These are phyloP conservation scores for Euptelea pleiosperma DNA, from an alignment of 164 flowering plant species.

Conservation along the genomic window DNA sequence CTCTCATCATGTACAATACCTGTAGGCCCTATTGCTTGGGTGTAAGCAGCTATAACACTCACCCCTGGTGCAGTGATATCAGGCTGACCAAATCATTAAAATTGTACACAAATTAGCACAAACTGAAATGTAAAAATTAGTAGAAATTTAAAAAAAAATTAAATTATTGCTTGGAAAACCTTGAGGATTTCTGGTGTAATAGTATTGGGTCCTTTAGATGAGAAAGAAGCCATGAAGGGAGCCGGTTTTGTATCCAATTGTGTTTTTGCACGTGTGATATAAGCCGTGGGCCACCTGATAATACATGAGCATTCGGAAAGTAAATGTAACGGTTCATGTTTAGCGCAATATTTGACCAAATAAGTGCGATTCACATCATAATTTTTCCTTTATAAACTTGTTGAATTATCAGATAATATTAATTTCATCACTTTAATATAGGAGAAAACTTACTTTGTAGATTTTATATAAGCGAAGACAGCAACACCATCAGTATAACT, in stretches of 20 bases:
- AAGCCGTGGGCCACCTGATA: conserved; percentile 43
- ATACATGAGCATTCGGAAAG: neutral
- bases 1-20: conserved; percentile 2
- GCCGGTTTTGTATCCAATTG: conserved; percentile 48
- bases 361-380: no score
- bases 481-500: conserved; percentile 30
- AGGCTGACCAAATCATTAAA: conserved; percentile 20
- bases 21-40: conserved; percentile 5
- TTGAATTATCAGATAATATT: no score
- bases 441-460: conserved; percentile 28
- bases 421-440: no score
- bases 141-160: neutral
- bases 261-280: conserved; percentile 40
- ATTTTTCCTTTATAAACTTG: no score
- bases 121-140: neutral
- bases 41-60: conserved; percentile 25
- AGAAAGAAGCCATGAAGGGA: conserved; percentile 72
- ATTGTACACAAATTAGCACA: no score
- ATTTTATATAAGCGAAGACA: conserved; percentile 37
- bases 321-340: no score
- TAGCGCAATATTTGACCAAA: no score
- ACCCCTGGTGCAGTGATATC: conserved; percentile 31
- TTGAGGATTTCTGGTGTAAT: conserved; percentile 66
- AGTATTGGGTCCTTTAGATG: conserved; percentile 64
- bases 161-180: conserved; percentile 29